Conservation (phyloP, 2,329 filamentous ascomycete species). For the Scedosporium minutisporum region DNA sequence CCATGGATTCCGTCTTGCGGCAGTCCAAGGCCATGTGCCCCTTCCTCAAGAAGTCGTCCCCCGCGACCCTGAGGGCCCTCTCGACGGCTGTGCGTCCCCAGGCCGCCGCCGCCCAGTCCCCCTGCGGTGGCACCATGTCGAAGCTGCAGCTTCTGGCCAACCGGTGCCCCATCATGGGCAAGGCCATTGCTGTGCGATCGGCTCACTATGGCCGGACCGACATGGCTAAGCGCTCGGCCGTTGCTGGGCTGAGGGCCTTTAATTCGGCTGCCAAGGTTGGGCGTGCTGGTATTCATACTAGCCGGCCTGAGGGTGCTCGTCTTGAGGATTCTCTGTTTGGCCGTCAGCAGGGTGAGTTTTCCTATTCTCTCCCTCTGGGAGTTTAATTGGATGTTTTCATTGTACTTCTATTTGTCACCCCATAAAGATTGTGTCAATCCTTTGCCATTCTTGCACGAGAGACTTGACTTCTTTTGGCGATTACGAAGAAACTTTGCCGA, state of each 20-base stretch:
- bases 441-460: no score
- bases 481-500: no score
- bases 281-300: slow-evolving; percentile 75
- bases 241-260: slow-evolving; percentile 41
- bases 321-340: slow-evolving; percentile 53
- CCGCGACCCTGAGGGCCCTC: slow-evolving; percentile 81
- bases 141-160: slow-evolving; percentile 91
- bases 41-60: slow-evolving; percentile 90
- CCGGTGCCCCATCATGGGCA: slow-evolving; percentile 97
- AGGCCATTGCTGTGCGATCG: slow-evolving; percentile 83
- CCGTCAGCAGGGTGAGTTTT: slow-evolving; percentile 30
- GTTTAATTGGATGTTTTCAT: background rate
- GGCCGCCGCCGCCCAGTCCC: slow-evolving; percentile 36
- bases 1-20: slow-evolving; percentile 88
- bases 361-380: background rate
- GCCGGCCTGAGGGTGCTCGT: slow-evolving; percentile 65
- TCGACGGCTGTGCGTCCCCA: slow-evolving; percentile 62
- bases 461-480: no score
- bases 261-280: slow-evolving; percentile 40
- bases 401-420: background rate
- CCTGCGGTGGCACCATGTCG: slow-evolving; percentile 87
- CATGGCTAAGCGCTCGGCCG: slow-evolving; percentile 29
- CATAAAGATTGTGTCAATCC: no score
- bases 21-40: slow-evolving; percentile 96
- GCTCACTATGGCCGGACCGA: slow-evolving; percentile 39